Evolutionary conservation across 75 land plant genomes (phyloP).

Genomic region (Sequoia sempervirens): DNA sequence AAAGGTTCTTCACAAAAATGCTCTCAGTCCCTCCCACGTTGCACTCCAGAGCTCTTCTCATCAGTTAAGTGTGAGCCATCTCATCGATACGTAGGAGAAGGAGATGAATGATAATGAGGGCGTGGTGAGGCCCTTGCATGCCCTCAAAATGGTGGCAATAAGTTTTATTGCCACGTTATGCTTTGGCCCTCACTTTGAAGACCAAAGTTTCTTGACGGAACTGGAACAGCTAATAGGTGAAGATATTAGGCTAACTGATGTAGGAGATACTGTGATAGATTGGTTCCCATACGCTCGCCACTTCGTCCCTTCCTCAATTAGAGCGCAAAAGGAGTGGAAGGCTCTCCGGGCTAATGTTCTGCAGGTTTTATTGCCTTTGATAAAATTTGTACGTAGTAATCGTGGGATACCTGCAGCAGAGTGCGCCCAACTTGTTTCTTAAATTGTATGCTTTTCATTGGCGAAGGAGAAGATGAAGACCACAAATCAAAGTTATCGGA

Average conservation of each 20-base stretch:
- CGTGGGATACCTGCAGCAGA: too few species aligned
- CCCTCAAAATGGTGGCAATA: not conserved
- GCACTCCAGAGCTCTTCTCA: not conserved
- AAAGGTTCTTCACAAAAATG: not conserved
- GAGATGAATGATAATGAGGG: not conserved
- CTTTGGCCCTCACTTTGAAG: constrained; percentile 1
- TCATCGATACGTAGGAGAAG: not conserved
- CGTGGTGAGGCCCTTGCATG: not conserved
- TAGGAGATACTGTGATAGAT: not conserved
- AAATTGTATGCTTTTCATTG: too few species aligned
- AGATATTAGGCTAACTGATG: too few species aligned
- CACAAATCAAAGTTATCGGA: not conserved
- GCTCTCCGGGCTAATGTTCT: too few species aligned
- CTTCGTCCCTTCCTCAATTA: not conserved
- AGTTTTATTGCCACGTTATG: not conserved
- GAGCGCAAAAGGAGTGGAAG: not conserved
- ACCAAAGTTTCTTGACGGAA: not conserved
- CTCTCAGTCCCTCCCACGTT: not conserved
- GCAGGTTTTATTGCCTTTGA: not conserved
- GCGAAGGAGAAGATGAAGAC: not conserved
- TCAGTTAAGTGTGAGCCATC: not conserved
- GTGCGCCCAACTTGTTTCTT: too few species aligned
- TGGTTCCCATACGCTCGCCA: not conserved
- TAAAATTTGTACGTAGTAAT: too few species aligned
- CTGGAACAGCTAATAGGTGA: not conserved